Conservation (phyloP, 1,139 yeast species). For the Scheffersomyces cryptocercus region DNA sequence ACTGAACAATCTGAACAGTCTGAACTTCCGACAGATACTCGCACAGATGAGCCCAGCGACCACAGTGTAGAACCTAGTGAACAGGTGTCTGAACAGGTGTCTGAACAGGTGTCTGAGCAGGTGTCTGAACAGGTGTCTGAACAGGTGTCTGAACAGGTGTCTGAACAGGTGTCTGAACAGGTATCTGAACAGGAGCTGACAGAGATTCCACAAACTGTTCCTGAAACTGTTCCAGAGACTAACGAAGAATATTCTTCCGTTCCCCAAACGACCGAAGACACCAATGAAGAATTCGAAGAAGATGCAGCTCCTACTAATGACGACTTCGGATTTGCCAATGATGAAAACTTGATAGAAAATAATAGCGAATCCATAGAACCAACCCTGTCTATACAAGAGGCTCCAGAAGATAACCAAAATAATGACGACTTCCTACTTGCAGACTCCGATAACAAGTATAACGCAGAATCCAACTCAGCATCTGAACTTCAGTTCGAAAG, state of each 20-base stretch:
- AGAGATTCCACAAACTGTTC: too few species aligned
- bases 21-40: too few species aligned
- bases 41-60: too few species aligned
- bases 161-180: too few species aligned
- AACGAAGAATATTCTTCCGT: not conserved
- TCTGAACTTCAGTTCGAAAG: not conserved
- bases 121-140: too few species aligned
- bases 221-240: not conserved
- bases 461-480: not conserved
- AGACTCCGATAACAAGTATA: not conserved
- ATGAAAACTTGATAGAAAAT: not conserved
- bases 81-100: too few species aligned
- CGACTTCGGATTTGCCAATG: not conserved
- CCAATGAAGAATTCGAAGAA: not conserved
- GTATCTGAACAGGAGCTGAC: too few species aligned
- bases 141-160: too few species aligned
- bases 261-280: not conserved
- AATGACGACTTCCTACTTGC: not conserved
- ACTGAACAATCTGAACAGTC: too few species aligned
- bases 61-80: too few species aligned
- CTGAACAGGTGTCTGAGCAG: too few species aligned
- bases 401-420: not conserved
- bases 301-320: not conserved
- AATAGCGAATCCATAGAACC: not conserved
- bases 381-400: not conserved